A percentile compares a stretch with the other conserved stretches of the same genome.
These are phyloP conservation scores for Volvox carteri DNA, from an alignment of 163 green algal species.

Conservation along the genomic window DNA sequence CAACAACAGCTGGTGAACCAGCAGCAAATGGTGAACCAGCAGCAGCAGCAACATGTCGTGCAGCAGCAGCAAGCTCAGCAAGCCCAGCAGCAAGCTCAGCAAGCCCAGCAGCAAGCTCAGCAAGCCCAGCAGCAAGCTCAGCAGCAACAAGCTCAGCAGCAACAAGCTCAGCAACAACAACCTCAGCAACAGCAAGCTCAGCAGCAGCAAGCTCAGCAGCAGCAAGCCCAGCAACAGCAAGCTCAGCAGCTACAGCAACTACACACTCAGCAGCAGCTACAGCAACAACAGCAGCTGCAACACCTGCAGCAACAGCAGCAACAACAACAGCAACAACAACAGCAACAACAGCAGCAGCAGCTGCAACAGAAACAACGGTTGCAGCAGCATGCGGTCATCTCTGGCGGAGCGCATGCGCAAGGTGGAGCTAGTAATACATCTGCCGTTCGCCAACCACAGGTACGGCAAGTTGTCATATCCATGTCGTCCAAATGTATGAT, in stretches of 20 bases:
- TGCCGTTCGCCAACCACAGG: neutral
- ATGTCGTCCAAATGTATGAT: too few relatives aligned
- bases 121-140: neutral
- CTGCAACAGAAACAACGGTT: neutral
- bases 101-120: neutral
- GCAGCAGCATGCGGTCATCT: neutral
- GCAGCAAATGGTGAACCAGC: neutral
- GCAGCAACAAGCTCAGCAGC: slow-evolving; percentile 15
- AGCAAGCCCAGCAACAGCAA: neutral
- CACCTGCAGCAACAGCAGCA: slow-evolving; percentile 34
- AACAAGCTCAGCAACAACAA: neutral
- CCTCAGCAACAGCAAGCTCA: neutral
- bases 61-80: neutral
- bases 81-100: neutral
- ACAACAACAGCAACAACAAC: slow-evolving; percentile 23
- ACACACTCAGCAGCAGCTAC: neutral
- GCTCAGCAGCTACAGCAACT: neutral
- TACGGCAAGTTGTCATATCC: neutral
- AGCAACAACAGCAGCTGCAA: neutral
- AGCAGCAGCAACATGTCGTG: slow-evolving; percentile 11
- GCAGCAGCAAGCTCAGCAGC: neutral
- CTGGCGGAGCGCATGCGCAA: neutral
- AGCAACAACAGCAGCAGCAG: slow-evolving; percentile 21
- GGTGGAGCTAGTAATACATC: neutral
- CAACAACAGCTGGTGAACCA: neutral